Percentiles rank a stretch among this genome's conserved stretches.
These are phyloP conservation scores for Anisodus acutangulus DNA, from an alignment of 257 asterid species.

Conservation along the genomic window DNA sequence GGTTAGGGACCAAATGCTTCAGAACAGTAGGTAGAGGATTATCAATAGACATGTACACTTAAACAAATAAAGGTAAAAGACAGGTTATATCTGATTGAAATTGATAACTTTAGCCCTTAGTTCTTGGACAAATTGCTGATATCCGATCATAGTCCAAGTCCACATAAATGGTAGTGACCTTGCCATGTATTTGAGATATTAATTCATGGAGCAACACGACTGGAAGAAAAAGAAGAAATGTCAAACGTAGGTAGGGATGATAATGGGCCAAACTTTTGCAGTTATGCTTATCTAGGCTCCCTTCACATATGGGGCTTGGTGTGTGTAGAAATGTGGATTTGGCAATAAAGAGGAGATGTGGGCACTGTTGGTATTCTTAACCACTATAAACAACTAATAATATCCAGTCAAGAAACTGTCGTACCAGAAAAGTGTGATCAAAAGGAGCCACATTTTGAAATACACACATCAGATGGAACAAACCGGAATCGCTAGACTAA, in stretches of 20 bases:
- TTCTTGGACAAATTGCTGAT: slow-evolving; percentile 3
- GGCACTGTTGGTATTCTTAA: slow-evolving; percentile 6
- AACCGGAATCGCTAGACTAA: neutral
- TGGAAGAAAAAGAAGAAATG: neutral
- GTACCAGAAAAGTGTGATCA: neutral
- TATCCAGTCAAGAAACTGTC: neutral
- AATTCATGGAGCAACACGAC: neutral
- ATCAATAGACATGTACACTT: neutral
- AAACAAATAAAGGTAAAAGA: neutral
- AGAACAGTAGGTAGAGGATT: slow-evolving; percentile 4
- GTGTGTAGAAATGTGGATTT: neutral
- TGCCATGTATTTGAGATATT: neutral
- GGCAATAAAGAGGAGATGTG: slow-evolving; percentile 1
- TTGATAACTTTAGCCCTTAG: neutral
- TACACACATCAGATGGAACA: neutral
- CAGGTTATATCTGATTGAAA: neutral
- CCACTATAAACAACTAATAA: neutral
- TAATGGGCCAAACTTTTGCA: neutral
- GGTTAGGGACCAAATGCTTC: neutral
- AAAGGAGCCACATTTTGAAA: slow-evolving; percentile 2
- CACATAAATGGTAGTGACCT: neutral
- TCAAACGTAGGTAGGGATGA: neutral
- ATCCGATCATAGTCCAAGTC: neutral
- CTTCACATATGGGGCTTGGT: neutral
- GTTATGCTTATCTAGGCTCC: neutral